phyloP scores from a whole-genome alignment of 768 basidiomycete genomes.

The Thelephora ganbajun region DNA sequence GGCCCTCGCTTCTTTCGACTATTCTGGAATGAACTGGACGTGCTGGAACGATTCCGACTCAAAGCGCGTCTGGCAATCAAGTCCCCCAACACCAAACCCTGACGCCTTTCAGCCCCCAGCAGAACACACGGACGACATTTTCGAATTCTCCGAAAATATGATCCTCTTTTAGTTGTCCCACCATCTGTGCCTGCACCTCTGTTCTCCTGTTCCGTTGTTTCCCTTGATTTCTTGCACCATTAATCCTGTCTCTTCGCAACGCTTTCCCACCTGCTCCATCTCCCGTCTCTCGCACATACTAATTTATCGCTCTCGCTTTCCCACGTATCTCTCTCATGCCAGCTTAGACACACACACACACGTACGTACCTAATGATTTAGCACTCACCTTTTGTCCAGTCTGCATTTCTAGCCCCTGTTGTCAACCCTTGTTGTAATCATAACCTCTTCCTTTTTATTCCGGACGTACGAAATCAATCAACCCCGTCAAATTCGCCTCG shows the following conservation, averaged over 20 bases:
- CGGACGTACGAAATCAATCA: neutral
- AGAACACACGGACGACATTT: neutral
- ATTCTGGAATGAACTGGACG: neutral
- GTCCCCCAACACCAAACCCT: neutral
- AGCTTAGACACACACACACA: neutral
- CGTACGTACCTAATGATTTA: neutral
- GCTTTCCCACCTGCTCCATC: too few species aligned
- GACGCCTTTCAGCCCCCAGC: neutral
- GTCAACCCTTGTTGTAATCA: neutral
- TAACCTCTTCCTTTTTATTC: neutral
- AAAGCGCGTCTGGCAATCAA: neutral
- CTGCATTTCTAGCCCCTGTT: neutral
- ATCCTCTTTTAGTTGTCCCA: neutral
- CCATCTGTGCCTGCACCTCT: neutral
- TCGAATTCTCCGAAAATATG: neutral
- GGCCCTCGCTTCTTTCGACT: neutral
- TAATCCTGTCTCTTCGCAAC: too few species aligned
- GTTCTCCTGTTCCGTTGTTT: neutral
- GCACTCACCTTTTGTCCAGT: too few species aligned
- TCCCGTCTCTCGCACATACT: too few species aligned
- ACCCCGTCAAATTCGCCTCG: neutral
- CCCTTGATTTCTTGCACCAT: neutral
- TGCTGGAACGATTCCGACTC: neutral
- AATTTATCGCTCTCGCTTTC: too few species aligned
- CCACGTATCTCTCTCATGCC: neutral